Conservation (phyloP, 495 filamentous ascomycete species). For the Evernia prunastri region DNA sequence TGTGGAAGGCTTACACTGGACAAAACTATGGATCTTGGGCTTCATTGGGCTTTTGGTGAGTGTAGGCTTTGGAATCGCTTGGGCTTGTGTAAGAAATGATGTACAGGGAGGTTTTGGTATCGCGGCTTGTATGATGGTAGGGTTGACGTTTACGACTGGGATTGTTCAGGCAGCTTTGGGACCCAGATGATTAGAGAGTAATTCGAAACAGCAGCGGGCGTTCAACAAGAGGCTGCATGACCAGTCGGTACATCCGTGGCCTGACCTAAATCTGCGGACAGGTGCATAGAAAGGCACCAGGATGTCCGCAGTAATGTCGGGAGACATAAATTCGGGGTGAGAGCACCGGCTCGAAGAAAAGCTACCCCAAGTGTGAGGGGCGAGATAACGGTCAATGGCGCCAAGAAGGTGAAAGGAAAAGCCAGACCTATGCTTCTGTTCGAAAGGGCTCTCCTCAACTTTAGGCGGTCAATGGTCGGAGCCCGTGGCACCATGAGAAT, state of each 20-base stretch:
- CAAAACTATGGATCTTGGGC: slow-evolving; percentile 4
- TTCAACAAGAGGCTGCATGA: too few species aligned
- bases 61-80: slow-evolving; percentile 10
- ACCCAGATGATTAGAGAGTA: background rate
- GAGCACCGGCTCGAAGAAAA: slow-evolving; percentile 6
- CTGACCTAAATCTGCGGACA: background rate
- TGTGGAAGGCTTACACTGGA: slow-evolving; percentile 17
- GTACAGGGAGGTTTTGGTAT: slow-evolving; percentile 22
- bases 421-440: background rate
- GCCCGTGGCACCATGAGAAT: background rate
- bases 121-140: slow-evolving; percentile 10
- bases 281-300: background rate
- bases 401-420: background rate
- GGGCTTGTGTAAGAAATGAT: slow-evolving; percentile 15
- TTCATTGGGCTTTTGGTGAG: slow-evolving; percentile 8
- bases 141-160: slow-evolving; percentile 11
- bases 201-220: too few species aligned
- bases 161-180: slow-evolving; percentile 16
- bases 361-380: background rate
- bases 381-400: slow-evolving; percentile 4
- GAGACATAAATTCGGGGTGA: background rate
- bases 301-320: background rate
- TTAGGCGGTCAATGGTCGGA: background rate
- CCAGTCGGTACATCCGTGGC: too few species aligned
- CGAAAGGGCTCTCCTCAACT: slow-evolving; percentile 4